Conservation (phyloP, 2,329 filamentous ascomycete genomes). For the Botryotinia calthae region DNA sequence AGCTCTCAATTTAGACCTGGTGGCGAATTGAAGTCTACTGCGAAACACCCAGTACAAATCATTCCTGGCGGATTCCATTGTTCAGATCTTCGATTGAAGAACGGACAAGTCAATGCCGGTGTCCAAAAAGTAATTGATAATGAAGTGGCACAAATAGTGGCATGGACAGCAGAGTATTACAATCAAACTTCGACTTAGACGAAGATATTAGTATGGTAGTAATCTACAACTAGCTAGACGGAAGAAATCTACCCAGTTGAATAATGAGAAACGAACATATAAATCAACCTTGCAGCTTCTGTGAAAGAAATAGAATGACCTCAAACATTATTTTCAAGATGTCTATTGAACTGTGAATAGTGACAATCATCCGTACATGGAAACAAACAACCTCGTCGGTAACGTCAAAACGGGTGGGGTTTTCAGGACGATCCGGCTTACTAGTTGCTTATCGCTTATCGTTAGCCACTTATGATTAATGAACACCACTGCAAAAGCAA, state of each 20-base stretch:
- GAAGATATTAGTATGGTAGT: constrained; percentile 10
- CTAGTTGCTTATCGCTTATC: constrained; percentile 14
- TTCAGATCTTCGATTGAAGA: constrained; percentile 49
- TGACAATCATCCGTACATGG: background rate
- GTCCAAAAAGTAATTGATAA: constrained; percentile 50
- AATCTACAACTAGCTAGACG: background rate
- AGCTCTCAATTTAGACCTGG: constrained; percentile 52
- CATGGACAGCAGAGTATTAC: constrained; percentile 52
- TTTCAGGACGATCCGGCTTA: background rate
- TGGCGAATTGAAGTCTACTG: constrained; percentile 50
- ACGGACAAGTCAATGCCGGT: constrained; percentile 47
- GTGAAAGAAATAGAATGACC: background rate
- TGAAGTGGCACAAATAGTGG: constrained; percentile 49
- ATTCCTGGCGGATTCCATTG: constrained; percentile 56
- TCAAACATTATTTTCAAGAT: background rate
- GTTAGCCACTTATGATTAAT: background rate
- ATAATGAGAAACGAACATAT: constrained; percentile 4
- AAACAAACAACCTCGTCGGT: background rate
- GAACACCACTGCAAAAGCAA: constrained; percentile 8
- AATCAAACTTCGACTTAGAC: constrained; percentile 1
- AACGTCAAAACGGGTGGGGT: background rate
- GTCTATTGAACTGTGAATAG: background rate
- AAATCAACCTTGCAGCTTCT: background rate
- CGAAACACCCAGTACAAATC: constrained; percentile 50
- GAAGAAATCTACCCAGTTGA: background rate